Base-by-base conservation (phyloP, 129 eudicot species). In the Logfia minima region DNA sequence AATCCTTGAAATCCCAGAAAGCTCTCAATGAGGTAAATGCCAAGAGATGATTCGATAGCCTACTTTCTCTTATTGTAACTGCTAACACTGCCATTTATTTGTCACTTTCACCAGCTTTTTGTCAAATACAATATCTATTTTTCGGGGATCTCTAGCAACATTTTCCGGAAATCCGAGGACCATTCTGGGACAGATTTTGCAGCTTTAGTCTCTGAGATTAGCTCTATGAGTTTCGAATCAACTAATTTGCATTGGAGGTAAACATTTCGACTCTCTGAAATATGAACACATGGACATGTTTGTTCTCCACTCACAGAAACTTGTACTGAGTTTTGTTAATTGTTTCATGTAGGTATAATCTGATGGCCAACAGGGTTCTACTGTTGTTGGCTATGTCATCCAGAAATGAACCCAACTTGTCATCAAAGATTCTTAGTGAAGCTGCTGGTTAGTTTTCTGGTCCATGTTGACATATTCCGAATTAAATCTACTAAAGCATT, bases 311-410 rank as follows among this genome's bases (percentile, higher is more conserved):
- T 63, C 2, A 66, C 14, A 24, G 4, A 23, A 55, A 58, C 43
- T 58, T 39, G 67, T 55, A 78, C 82, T 79, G 8, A 79, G 39
- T 28, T 32, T 23, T 70, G 59, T 51, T 43, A 5, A 21, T 59
- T 85, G 77, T 51, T 66, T 24, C 55, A 65, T 84, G 70, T 83
- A 94, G 98, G 90, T 94, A 94, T 77, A 94, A 94, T 85, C 72
- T 94, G 83, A 94, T 94, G 99, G 97, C 99, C 76, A 94, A 94
- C 79, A 87, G 99, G 84, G 90, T 91, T 85, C 89, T 94, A 75
- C 87, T 94, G 51, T 69, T 94, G 80, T 72, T 94, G 85, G 97
- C 97, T 63, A 89, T 91, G 88, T 86, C 93, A 62, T 94, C 97
- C 62, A 85, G 96, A 84, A 87, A 77, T 68, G 92, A 89, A 76